Evolutionary conservation across 495 filamentous ascomycete genomes (phyloP).

Genomic region (Aeminium ludgeri): DNA sequence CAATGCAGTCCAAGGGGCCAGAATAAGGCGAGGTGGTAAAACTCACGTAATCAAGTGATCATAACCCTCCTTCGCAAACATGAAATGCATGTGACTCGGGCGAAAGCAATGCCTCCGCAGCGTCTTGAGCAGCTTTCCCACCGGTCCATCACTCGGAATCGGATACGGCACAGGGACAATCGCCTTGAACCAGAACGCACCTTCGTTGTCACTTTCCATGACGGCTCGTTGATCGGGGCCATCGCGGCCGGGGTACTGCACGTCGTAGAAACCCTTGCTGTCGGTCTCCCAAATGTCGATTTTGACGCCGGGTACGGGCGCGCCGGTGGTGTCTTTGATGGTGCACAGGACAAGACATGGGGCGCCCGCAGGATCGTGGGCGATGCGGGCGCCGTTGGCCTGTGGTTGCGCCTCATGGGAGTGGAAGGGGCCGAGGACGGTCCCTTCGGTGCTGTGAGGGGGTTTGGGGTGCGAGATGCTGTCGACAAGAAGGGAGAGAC

Average conservation of each 20-base stretch:
- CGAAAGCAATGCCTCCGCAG: constrained; percentile 64
- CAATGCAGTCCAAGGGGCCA: not conserved
- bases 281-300: constrained; percentile 95
- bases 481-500: constrained; percentile 79
- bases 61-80: constrained; percentile 76
- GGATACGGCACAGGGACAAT: constrained; percentile 80
- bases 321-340: constrained; percentile 49
- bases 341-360: constrained; percentile 65
- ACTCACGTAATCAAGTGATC: constrained; percentile 75
- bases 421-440: constrained; percentile 86
- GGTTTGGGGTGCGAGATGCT: constrained; percentile 86
- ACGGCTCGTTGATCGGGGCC: constrained; percentile 69
- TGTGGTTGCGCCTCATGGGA: constrained; percentile 66
- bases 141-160: constrained; percentile 79
- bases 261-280: constrained; percentile 72
- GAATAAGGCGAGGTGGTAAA: not conserved
- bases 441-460: constrained; percentile 57
- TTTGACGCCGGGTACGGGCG: constrained; percentile 51
- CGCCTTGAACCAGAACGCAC: constrained; percentile 75
- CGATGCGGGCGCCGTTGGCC: constrained; percentile 48
- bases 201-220: constrained; percentile 51
- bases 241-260: constrained; percentile 55
- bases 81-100: constrained; percentile 86
- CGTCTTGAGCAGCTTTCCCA: constrained; percentile 56
- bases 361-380: constrained; percentile 50